A percentile compares a stretch with the other conserved stretches of the same genome.
Conservation (phyloP, 2,329 filamentous ascomycete genomes). For the Microthyrium microscopicum region DNA sequence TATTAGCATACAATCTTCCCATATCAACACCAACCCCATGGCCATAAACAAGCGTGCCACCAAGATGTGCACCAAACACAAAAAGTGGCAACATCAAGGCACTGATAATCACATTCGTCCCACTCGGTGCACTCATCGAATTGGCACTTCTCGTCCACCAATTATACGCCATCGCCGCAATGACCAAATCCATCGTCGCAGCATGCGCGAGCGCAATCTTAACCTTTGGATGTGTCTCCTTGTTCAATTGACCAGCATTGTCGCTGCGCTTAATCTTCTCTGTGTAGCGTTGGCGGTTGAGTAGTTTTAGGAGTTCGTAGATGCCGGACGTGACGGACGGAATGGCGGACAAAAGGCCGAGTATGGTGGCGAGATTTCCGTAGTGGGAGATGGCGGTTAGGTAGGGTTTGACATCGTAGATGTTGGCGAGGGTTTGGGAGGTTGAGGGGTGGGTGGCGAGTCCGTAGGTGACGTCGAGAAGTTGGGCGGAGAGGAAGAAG, state of each 20-base stretch:
- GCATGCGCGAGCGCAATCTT: slow-evolving; percentile 27
- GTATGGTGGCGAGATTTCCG: slow-evolving; percentile 27
- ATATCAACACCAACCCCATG: slow-evolving; percentile 27
- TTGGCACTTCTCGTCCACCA: slow-evolving; percentile 25
- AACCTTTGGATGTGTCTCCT: slow-evolving; percentile 23
- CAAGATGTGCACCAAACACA: slow-evolving; percentile 25
- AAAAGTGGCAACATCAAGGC: slow-evolving; percentile 18
- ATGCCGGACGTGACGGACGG: slow-evolving; percentile 19
- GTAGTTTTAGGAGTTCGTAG: slow-evolving; percentile 23
- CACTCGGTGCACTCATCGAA: slow-evolving; percentile 19
- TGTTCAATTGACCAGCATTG: slow-evolving; percentile 13
- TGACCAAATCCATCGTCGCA: slow-evolving; percentile 24
- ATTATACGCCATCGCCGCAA: slow-evolving; percentile 23
- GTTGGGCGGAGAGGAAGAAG: slow-evolving; percentile 20
- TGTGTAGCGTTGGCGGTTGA: slow-evolving; percentile 26
- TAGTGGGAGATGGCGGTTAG: slow-evolving; percentile 21
- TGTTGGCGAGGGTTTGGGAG: slow-evolving; percentile 16
- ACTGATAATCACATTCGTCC: slow-evolving; percentile 22
- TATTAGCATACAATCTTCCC: too few relatives aligned
- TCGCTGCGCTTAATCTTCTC: slow-evolving; percentile 10
- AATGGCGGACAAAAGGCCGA: slow-evolving; percentile 19
- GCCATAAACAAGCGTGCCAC: slow-evolving; percentile 27
- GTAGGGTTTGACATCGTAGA: slow-evolving; percentile 13
- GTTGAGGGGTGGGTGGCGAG: slow-evolving; percentile 18
- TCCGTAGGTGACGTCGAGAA: slow-evolving; percentile 18